Evolutionary conservation across 75 land plant genomes (phyloP).

Genomic region (Picea sitchensis): DNA sequence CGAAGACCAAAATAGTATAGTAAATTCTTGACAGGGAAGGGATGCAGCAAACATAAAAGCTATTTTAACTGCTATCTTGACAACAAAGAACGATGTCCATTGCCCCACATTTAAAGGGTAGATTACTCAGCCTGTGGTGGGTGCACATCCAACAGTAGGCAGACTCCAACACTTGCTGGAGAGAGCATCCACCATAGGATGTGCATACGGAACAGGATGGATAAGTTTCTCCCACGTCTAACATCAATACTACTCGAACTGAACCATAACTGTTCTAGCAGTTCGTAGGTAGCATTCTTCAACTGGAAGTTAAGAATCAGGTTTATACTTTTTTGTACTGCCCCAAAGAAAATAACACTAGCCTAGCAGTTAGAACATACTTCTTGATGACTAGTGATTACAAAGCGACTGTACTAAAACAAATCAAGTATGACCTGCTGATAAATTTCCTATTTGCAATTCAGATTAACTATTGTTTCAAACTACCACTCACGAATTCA

Average conservation of each 20-base stretch:
- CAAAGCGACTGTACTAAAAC: background rate
- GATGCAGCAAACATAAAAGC: background rate
- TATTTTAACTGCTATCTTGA: background rate
- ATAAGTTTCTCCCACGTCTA: background rate
- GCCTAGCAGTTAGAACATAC: background rate
- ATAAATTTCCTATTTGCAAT: background rate
- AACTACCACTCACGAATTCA: background rate
- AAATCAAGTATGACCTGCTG: background rate
- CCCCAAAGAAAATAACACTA: background rate
- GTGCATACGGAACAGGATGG: background rate
- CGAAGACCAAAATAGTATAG: background rate
- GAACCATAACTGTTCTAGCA: background rate
- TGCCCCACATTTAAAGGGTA: background rate
- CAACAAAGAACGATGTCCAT: background rate
- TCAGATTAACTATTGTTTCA: background rate
- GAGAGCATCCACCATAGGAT: background rate
- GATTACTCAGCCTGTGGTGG: background rate
- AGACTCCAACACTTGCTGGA: background rate
- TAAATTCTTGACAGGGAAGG: background rate
- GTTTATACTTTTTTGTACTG: no score
- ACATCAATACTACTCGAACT: background rate
- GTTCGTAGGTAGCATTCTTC: background rate
- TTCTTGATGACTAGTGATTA: background rate
- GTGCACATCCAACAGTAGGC: background rate
- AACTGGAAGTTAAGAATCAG: no score